Evolutionary conservation across 1,284 basidiomycete species (phyloP).

Genomic region (Trametes pubescens): DNA sequence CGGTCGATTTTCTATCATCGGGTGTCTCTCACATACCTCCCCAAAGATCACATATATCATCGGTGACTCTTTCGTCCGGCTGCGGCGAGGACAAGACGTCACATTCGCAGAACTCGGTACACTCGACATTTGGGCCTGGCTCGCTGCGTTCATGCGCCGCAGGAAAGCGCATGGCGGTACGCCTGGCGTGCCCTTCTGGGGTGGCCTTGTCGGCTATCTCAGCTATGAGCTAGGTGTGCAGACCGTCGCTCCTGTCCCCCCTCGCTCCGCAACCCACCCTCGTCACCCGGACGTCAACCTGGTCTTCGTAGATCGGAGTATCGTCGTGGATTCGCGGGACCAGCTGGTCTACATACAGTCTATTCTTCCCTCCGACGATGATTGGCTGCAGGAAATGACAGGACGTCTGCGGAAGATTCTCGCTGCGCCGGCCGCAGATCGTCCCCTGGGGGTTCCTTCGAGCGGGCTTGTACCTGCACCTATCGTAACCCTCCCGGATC

Average conservation of each 20-base stretch:
- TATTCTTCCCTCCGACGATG: conserved; percentile 60
- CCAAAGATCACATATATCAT: conserved; percentile 65
- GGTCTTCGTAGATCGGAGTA: conserved; percentile 77
- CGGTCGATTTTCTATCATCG: conserved; percentile 78
- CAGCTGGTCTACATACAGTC: conserved; percentile 68
- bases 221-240: conserved; percentile 80
- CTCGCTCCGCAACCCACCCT: conserved; percentile 32
- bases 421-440: neutral
- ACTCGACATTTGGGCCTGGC: conserved; percentile 74
- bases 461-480: conserved; percentile 35
- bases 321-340: conserved; percentile 66
- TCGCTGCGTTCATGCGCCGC: conserved; percentile 69
- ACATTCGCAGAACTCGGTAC: conserved; percentile 45
- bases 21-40: conserved; percentile 58
- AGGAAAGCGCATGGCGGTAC: conserved; percentile 56
- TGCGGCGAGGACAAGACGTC: conserved; percentile 42
- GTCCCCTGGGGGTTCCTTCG: neutral
- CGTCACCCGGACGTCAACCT: conserved; percentile 75
- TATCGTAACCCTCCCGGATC: conserved; percentile 60
- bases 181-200: conserved; percentile 76
- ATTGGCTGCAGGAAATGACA: conserved; percentile 61
- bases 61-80: conserved; percentile 55
- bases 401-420: conserved; percentile 37
- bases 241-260: conserved; percentile 51
- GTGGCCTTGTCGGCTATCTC: conserved; percentile 74